Evolutionary conservation across 2,329 filamentous ascomycete species (phyloP), one percentile per base, ranked within the genome.

Genomic region (Aspergillus tubingensis): DNA sequence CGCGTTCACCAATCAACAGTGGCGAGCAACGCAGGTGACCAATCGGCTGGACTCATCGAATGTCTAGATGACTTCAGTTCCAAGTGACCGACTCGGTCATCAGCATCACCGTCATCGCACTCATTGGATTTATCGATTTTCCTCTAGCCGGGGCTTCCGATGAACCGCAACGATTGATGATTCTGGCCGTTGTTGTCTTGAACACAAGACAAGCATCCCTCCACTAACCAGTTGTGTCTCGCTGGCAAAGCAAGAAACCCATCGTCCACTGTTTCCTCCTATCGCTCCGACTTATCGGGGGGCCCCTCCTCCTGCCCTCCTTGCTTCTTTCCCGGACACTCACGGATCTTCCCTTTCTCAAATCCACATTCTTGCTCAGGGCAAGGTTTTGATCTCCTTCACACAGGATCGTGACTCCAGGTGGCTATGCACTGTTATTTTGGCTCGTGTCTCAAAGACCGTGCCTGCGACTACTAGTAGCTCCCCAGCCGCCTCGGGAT

Each of bases 241-340:
- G 47, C 47, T n/a, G 39, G 39, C 25, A 38, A 38, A 52, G 58
- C 39, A 21, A 30, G 27, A 11, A 10, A 30, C 4, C 32, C 2
- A 36, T 13, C 11, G 32, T 36, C 32, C 32, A 15, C 32, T 13
- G 25, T 54, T 49, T 57, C 44, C 59, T 60, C 62, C 60, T 62
- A 63, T 63, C 62, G 57, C 52, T 43, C 47, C 44, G 61, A 61
- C 62, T 65, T 65, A 65, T 65, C 62, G 39, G 39, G 27, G 1
- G 1, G 4, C 30, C 50, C 36, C 51, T 25, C 21, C 48, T n/a
- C n/a, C 51, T 49, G 27, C 30, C 32, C 54, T 50, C 62, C 62
- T 64, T 64, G 41, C 62, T 27, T 62, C 39, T 41, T 8, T 17
- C 53, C 17, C 23, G 52, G 39, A 44, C 23, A 25, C 8, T 21